Base-by-base conservation (phyloP, 495 filamentous ascomycete genomes). In the Aspergillus olivimuriae region DNA sequence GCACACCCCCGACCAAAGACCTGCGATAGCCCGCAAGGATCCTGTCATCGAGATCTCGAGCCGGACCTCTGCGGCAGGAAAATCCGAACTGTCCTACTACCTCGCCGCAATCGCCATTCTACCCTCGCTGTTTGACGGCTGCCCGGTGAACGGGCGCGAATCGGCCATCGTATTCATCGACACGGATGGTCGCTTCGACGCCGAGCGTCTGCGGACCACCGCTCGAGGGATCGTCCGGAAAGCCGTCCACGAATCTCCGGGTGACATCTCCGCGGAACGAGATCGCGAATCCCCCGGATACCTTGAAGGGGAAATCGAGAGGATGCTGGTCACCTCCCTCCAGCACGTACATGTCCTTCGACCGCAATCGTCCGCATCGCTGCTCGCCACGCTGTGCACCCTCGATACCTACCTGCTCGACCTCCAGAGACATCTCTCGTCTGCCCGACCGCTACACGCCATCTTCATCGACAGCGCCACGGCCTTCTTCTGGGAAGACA, bases 91-190 rank as follows among this genome's bases (percentile, higher is more conserved):
- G 0, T 64, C 94, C 4, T 79, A 94, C 47, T 82, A 86, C 55
- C 53, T 85, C 5, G 63, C 83, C 4, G 65, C 81, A 8, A 62
- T 72, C 2, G 73, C 77, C 0, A 63, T 86, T 10, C 65, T 92
- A 7, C 75, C 83, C 2, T 31, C 62, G 1, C 57, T 59, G 2
- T 54, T 59, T 34, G 46, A 61, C 2, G 57, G 52, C n/a, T 20
- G 60, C 16, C 16, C 41, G 4, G 38, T 74, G 3, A 44, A 53
- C 24, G 81, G 78, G n/a, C 70, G 75, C 21, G 58, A 63, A 18
- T 74, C 77, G 14, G 72, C 85, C 2, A 73, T 90, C 2, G 72
- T 84, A 3, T 65, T 89, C 21, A 54, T 95, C 18, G 89, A 95
- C 51, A 69, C 81, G 0, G 81, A 87, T 33, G 70, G 72, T 31